Evolutionary conservation across 805 yeast species (phyloP).

Genomic region (Candida incommunis): DNA sequence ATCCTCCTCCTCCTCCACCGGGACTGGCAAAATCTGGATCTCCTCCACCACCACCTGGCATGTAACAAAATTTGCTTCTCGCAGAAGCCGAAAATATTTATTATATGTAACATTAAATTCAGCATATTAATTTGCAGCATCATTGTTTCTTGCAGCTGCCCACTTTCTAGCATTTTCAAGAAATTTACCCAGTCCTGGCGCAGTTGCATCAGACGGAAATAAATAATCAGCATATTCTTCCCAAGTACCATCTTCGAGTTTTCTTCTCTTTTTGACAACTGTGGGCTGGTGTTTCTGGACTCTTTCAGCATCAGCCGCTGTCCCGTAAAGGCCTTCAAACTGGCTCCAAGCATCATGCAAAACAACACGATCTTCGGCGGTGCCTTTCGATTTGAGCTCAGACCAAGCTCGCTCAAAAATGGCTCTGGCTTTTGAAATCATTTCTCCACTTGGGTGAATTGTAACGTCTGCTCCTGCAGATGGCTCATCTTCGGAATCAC

Average conservation of each 20-base stretch:
- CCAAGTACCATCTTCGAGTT: slow-evolving; percentile 30
- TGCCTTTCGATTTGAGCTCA: slow-evolving; percentile 25
- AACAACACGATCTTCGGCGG: slow-evolving; percentile 32
- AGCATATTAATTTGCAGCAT: not conserved
- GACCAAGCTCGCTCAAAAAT: slow-evolving; percentile 42
- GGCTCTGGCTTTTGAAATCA: slow-evolving; percentile 28
- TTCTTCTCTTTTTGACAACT: slow-evolving; percentile 31
- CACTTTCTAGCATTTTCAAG: slow-evolving; percentile 36
- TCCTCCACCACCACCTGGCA: slow-evolving; percentile 2
- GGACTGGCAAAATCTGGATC: slow-evolving; percentile 5
- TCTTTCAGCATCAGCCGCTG: slow-evolving; percentile 20
- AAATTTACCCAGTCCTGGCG: slow-evolving; percentile 24
- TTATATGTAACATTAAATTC: not conserved
- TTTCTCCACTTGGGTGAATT: slow-evolving; percentile 29
- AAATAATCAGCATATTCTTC: slow-evolving; percentile 46
- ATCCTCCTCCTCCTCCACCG: slow-evolving; percentile 6
- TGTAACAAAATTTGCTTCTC: not conserved
- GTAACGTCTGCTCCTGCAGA: too few relatives aligned
- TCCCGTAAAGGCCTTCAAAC: slow-evolving; percentile 56
- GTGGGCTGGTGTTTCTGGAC: slow-evolving; percentile 40
- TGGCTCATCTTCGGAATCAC: slow-evolving; percentile 32
- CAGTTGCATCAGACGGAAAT: slow-evolving; percentile 33
- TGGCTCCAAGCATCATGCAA: slow-evolving; percentile 47
- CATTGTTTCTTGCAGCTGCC: slow-evolving; percentile 18
- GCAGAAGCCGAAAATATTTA: too few relatives aligned